phyloP scores from a whole-genome alignment of 2,329 filamentous ascomycete genomes.

The Phaeosphaeriaceae sp. region DNA sequence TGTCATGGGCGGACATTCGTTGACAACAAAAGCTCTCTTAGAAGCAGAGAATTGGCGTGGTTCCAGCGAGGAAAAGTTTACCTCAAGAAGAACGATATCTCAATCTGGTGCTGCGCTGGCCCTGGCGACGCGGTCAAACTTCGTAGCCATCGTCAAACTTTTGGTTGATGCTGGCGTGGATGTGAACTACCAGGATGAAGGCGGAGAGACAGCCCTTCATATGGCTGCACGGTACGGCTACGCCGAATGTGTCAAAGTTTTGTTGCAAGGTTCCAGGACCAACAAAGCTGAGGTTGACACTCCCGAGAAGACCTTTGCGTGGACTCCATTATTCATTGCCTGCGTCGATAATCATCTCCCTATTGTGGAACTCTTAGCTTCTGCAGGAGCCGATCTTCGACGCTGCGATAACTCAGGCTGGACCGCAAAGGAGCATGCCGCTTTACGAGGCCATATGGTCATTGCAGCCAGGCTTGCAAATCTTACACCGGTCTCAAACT shows the following conservation, averaged over 20 bases:
- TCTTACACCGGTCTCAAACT: conserved; percentile 53
- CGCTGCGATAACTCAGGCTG: conserved; percentile 86
- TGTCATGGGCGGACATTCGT: conserved; percentile 86
- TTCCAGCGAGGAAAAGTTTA: conserved; percentile 65
- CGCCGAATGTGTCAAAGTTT: conserved; percentile 75
- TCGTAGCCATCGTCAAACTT: conserved; percentile 80
- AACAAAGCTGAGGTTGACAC: conserved; percentile 80
- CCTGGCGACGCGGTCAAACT: conserved; percentile 87
- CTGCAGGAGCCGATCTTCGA: conserved; percentile 77
- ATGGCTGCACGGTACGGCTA: conserved; percentile 90
- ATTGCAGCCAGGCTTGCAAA: conserved; percentile 74
- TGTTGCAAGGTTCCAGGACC: conserved; percentile 71
- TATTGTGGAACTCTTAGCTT: conserved; percentile 77
- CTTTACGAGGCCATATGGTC: conserved; percentile 82
- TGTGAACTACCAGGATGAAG: conserved; percentile 89
- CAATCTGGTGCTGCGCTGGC: conserved; percentile 88
- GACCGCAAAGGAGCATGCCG: conserved; percentile 92
- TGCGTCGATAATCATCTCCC: conserved; percentile 84
- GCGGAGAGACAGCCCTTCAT: conserved; percentile 90
- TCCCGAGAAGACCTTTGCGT: conserved; percentile 82
- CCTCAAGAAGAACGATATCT: conserved; percentile 71
- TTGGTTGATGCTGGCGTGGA: conserved; percentile 89
- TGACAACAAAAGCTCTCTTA: conserved; percentile 82
- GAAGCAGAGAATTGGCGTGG: conserved; percentile 80
- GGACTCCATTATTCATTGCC: conserved; percentile 94